Conservation (phyloP, 1,139 yeast genomes). For the Candida pseudocylindracea region DNA sequence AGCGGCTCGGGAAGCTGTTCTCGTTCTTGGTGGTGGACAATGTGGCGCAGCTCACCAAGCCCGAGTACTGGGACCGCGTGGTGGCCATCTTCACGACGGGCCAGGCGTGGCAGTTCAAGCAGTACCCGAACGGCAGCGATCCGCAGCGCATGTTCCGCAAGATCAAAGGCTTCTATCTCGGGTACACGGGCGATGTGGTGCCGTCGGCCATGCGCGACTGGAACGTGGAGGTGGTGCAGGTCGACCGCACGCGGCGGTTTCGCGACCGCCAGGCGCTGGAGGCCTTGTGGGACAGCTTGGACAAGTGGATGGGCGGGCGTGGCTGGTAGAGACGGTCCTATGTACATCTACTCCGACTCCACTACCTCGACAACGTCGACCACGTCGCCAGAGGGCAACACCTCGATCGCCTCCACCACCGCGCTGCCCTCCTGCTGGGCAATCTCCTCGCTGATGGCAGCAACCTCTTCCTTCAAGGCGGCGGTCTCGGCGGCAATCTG, state of each 20-base stretch:
- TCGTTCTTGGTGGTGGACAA: constrained; percentile 62
- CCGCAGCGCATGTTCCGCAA: constrained; percentile 43
- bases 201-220: constrained; percentile 63
- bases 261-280: constrained; percentile 76
- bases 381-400: not conserved
- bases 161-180: constrained; percentile 63
- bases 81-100: constrained; percentile 94
- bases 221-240: constrained; percentile 62
- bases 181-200: constrained; percentile 57
- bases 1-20: no score
- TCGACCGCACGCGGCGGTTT: constrained; percentile 72
- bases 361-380: not conserved
- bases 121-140: constrained; percentile 42
- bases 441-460: no score
- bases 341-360: not conserved
- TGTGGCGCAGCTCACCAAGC: constrained; percentile 73
- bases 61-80: constrained; percentile 94
- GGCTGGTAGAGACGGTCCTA: not conserved
- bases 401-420: not conserved
- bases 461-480: no score
- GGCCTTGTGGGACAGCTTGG: constrained; percentile 34
- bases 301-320: no score
- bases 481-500: no score
- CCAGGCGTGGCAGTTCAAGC: constrained; percentile 88
- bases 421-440: no score